Conservation (phyloP, 768 basidiomycete genomes). For the Cubamyces lactineus region DNA sequence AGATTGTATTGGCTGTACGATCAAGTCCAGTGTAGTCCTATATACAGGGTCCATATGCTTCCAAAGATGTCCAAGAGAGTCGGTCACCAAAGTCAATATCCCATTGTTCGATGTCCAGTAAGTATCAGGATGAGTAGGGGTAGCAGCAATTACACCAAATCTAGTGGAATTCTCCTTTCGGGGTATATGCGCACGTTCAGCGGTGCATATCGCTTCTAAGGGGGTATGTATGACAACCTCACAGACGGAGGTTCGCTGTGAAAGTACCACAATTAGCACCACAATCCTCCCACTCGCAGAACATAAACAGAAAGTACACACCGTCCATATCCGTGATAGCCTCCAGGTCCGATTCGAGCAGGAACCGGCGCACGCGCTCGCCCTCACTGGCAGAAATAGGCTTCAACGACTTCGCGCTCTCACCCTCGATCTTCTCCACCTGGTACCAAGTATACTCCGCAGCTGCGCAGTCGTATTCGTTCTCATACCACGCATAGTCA, state of each 20-base stretch:
- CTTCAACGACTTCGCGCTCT: background rate
- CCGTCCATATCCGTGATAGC: conserved; percentile 13
- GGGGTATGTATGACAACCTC: background rate
- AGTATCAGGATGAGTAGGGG: background rate
- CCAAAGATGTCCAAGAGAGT: too few relatives aligned
- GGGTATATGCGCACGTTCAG: background rate
- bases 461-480: conserved; percentile 15
- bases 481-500: conserved; percentile 20
- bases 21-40: too few relatives aligned
- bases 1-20: background rate
- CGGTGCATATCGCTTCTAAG: background rate
- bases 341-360: conserved; percentile 10
- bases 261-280: background rate
- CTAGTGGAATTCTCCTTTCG: background rate
- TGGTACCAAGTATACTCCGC: conserved; percentile 20
- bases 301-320: background rate
- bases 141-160: background rate
- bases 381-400: conserved; percentile 3
- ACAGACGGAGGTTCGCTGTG: conserved; percentile 9
- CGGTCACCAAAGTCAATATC: too few relatives aligned
- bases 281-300: background rate
- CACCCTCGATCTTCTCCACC: conserved; percentile 7
- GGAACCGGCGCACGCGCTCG: conserved; percentile 17
- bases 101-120: background rate
- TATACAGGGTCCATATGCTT: too few relatives aligned